Evolutionary conservation across 139 green algal species (phyloP).

Genomic region (Chlorella ohadii): DNA sequence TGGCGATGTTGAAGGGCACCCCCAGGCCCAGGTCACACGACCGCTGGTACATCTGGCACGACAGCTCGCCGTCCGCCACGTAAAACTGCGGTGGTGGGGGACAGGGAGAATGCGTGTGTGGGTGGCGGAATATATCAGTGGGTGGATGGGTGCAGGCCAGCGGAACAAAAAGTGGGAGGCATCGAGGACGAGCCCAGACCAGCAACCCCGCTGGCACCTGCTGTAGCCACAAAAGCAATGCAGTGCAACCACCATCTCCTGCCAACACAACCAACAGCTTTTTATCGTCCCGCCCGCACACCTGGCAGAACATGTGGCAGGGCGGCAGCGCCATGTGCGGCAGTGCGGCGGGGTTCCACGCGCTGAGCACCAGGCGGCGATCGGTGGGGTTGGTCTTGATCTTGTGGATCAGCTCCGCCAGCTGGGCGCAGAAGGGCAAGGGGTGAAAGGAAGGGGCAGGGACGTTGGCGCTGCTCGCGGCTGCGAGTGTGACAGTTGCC

Average conservation of each 20-base stretch:
- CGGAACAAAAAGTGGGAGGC: no score
- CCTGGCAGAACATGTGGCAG: conserved; percentile 99
- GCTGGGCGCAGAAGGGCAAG: conserved; percentile 68
- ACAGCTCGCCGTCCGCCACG: conserved; percentile 96
- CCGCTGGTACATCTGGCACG: conserved; percentile 99
- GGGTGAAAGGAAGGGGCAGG: background rate
- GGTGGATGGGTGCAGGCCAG: no score
- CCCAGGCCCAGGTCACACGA: conserved; percentile 98
- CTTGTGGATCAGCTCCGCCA: conserved; percentile 92
- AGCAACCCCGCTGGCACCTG: no score
- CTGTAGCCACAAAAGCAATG: no score
- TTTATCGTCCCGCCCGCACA: no score
- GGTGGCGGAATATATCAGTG: no score
- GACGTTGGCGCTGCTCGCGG: no score
- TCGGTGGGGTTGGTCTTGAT: conserved; percentile 92
- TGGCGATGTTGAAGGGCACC: conserved; percentile 99
- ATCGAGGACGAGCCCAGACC: no score
- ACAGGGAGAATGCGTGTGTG: no score
- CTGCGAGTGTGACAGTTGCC: no score
- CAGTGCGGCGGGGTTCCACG: conserved; percentile 97
- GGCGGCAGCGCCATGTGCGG: conserved; percentile 97
- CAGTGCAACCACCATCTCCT: no score
- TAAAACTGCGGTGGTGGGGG: conserved; percentile 86
- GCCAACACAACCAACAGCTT: no score
- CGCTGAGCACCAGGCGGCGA: conserved; percentile 94